Evolutionary conservation across 2,329 filamentous ascomycete genomes (phyloP), one percentile per base, ranked within the genome.

Genomic region (Blastomyces silverae): DNA sequence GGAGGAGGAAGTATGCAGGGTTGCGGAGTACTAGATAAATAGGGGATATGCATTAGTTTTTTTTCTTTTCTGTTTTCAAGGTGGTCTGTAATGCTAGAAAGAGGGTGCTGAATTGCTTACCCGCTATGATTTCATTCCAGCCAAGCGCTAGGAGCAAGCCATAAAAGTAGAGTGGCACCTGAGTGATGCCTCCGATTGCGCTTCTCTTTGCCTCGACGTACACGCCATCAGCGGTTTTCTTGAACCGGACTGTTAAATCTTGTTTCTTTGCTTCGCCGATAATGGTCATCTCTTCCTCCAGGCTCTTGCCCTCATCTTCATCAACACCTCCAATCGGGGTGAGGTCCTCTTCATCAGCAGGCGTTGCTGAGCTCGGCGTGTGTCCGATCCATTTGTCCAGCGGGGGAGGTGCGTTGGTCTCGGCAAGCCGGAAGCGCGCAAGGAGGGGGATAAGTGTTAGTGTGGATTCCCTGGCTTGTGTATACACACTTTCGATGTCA

Each of bases 121-220:
- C 91, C 73, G 92, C 90, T 70, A 96, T 81, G 68, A 99, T 92
- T 79, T 99, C 94, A 78, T 99, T 99, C 94, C 94, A 99, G n/a
- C 94, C 94, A 60, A 99, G 82, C 28, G 91, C 90, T 69, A 99
- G 80, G 64, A 99, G 82, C 64, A 97, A 77, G 53, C 87, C 91
- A 72, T 97, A 99, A 77, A 99, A 97, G 78, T 97, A 97, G 67
- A 96, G 79, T 6, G 94, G 94, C 61, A 99, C 87, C 77, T 97
- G 92, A 4, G 92, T 90, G 71, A 99, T 90, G 65, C 93, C 92
- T 64, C 94, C 94, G 74, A 99, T 95, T 53, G 94, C 94, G 74
- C 93, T 92, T 65, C 94, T 87, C 83, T 99, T 99, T 61, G 94
- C 94, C 80, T 99, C 94, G 53, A 99, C 92, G 72, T 96, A 99